phyloP scores from a whole-genome alignment of 2,329 filamentous ascomycete species.

The Monosporascus sp. region DNA sequence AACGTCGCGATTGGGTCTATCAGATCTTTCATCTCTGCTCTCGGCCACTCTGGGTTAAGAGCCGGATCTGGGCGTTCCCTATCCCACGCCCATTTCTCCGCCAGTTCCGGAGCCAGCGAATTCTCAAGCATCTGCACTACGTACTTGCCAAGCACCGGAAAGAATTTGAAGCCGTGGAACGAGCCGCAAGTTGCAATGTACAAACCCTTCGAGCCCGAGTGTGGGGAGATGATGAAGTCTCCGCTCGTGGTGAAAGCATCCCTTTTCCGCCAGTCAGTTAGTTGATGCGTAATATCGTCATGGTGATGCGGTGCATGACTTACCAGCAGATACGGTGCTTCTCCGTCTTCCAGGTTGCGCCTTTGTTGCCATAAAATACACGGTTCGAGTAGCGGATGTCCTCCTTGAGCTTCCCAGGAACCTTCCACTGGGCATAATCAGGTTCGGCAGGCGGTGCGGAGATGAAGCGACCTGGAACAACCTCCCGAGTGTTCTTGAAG shows the following conservation, averaged over 20 bases:
- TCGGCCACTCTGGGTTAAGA: background rate
- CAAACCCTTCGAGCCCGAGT: constrained; percentile 43
- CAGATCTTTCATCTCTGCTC: background rate
- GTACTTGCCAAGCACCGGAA: constrained; percentile 58
- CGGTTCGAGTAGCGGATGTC: constrained; percentile 50
- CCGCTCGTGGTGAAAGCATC: constrained; percentile 55
- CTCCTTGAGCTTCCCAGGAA: constrained; percentile 46
- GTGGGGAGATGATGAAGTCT: constrained; percentile 56
- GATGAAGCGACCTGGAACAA: constrained; percentile 45
- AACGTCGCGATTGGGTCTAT: background rate
- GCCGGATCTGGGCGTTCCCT: constrained; percentile 30
- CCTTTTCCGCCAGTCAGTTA: constrained; percentile 33
- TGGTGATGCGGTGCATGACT: constrained; percentile 11
- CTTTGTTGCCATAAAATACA: constrained; percentile 53
- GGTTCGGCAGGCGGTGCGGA: constrained; percentile 48
- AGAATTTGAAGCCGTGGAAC: constrained; percentile 61
- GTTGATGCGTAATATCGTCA: constrained; percentile 30
- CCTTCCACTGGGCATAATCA: constrained; percentile 37
- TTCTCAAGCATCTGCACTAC: constrained; percentile 47
- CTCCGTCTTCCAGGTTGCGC: constrained; percentile 49
- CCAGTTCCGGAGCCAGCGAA: constrained; percentile 33
- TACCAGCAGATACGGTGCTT: constrained; percentile 63
- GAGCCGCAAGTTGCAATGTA: constrained; percentile 59
- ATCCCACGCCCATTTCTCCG: constrained; percentile 50
- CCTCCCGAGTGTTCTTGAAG: constrained; percentile 48